Base-by-base conservation (phyloP, 352 stramenopile genomes). In the Phytophthora crassamura region DNA sequence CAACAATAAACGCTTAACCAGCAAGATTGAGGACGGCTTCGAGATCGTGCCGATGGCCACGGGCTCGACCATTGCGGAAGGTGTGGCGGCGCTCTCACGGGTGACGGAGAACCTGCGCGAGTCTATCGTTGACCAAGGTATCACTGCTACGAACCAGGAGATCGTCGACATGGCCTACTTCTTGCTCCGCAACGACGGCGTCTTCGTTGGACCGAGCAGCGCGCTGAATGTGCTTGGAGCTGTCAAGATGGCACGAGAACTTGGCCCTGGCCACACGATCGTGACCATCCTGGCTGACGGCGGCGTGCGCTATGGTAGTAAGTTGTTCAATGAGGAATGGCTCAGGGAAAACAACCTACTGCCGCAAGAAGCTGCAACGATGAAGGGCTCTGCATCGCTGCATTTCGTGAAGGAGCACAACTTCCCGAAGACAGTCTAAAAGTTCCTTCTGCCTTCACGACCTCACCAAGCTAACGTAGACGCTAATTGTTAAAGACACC, bases 91-190 rank as follows among this genome's bases (percentile, higher is more conserved):
- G 7, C 85, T 97, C 5, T 81, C 91, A 25, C 97, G 97, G 20
- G 88, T 98, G 52, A 97, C 94, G 11, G 86, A 89, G 22, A 98
- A 98, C 78, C 89, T 96, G 42, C 91, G 94, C 57, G 81, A 94
- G 7, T 86, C 79, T 1, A 71, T 96, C 22, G 75, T 98, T 5
- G 95, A 98, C 71, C 82, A 91, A 60, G 93, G 97, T 25, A 86
- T 98, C 70, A 91, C 91, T 50, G 93, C 94, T 40, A 89, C 89
- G 1, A 96, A 97, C 62, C 86, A 97, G 51, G 93, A 98, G 76
- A 93, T 97, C 46, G 96, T 98, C 40, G 84, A 93, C 55, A 98
- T 98, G 93, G 89, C 91, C 6, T 94, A 97, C 61, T 88, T 90
- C 47, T 51, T 98, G 40, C 74, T 97, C 33, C 91, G 80, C 38